Base-by-base conservation (phyloP, 495 filamentous ascomycete genomes). In the Daldinia childiae region DNA sequence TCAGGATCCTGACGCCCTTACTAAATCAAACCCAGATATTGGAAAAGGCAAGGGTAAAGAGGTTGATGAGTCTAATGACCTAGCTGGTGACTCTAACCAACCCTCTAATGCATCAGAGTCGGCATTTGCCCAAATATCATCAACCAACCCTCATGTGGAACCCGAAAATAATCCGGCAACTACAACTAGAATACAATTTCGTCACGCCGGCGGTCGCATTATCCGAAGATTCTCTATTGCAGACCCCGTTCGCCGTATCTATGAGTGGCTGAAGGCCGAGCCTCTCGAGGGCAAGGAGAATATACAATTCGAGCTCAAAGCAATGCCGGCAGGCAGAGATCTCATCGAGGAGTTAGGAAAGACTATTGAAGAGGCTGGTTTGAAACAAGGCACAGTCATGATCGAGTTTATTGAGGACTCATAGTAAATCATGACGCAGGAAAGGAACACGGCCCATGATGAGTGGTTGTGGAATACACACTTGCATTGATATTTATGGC, bases 191-290 rank as follows among this genome's bases (percentile, higher is more conserved):
- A 93, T 99, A 66, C 95, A 98, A 74, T 95, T 99, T 77, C 86
- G 92, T 62, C 90, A 95, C 71, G 87, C 93, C 0, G 89, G 87
- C 43, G 93, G 93, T 9, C 87, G 93, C 26, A 84, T 94, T 17
- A 93, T 99, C 39, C 90, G 94, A 17, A 86, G 91, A 14, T 99
- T 99, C 80, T 77, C 84, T 7, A 76, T 93, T n/a, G 78, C 87
- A n/a, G 95, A 99, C 52, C 86, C 86, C 0, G 93, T 99, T 6
- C 82, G 87, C 51, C 86, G 93, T 12, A 88, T 99, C 36, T 99
- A 95, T 76, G 95, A 99, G 82, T 99, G 95, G 93, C 87, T 99
- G 43, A 98, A 98, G 80, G 91, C 94, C 4, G 89, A 92, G 29
- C 87, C 90, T 14, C 74, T 90, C 59, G 88, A 90, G 59, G 94